Evolutionary conservation across 2,329 filamentous ascomycete species (phyloP).

Genomic region (Verticillium albo-atrum): DNA sequence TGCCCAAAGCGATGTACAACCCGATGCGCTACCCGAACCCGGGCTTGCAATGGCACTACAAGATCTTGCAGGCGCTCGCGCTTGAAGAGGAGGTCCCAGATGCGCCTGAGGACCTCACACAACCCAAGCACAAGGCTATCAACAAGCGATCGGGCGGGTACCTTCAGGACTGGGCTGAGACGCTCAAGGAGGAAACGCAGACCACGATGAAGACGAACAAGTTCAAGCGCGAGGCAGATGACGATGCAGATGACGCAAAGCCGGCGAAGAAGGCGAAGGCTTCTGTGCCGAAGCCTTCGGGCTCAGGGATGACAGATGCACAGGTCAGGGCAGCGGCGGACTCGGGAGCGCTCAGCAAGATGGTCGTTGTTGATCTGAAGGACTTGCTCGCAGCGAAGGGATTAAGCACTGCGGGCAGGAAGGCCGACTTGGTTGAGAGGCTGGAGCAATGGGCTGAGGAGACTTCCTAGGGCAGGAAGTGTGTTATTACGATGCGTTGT

Average conservation of each 20-base stretch:
- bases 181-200: constrained; percentile 54
- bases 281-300: constrained; percentile 25
- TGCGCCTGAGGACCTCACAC: constrained; percentile 68
- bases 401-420: constrained; percentile 44
- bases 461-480: constrained; percentile 21
- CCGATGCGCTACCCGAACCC: constrained; percentile 88
- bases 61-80: constrained; percentile 84
- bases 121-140: constrained; percentile 83
- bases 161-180: constrained; percentile 70
- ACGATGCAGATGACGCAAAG: constrained; percentile 32
- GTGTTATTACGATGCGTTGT: neutral
- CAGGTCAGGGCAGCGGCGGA: constrained; percentile 42
- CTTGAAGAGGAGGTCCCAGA: constrained; percentile 87
- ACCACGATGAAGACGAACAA: constrained; percentile 31
- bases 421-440: constrained; percentile 49
- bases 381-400: constrained; percentile 43
- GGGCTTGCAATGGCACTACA: constrained; percentile 94
- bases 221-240: constrained; percentile 48
- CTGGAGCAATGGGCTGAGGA: constrained; percentile 53
- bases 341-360: constrained; percentile 43
- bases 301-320: constrained; percentile 33
- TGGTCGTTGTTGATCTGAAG: constrained; percentile 50
- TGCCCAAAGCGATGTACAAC: constrained; percentile 82
- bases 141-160: constrained; percentile 81
- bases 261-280: constrained; percentile 42